Evolutionary conservation across 2,329 filamentous ascomycete species (phyloP).

Genomic region (Calonectria montana): DNA sequence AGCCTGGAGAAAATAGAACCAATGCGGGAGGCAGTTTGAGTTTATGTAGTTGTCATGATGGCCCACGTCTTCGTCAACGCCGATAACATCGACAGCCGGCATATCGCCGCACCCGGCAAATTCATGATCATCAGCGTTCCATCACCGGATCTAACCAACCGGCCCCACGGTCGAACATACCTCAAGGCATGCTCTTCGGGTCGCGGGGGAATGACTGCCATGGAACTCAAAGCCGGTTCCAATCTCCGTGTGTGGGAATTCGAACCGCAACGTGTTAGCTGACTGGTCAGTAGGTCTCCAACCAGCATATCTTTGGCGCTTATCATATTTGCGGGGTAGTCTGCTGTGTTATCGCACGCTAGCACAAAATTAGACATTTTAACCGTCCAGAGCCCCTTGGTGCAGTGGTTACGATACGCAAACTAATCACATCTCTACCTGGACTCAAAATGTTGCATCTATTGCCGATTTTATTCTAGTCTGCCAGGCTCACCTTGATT

Average conservation of each 20-base stretch:
- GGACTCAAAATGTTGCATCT: conserved; percentile 2
- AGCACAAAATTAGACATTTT: conserved; percentile 8
- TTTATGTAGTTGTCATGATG: conserved; percentile 20
- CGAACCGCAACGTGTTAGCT: conserved; percentile 19
- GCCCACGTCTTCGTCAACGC: neutral
- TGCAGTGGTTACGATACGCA: neutral
- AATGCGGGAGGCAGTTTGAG: neutral
- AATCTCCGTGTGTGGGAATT: conserved; percentile 26
- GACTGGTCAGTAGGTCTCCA: conserved; percentile 13
- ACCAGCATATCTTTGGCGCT: conserved; percentile 8
- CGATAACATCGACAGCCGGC: neutral
- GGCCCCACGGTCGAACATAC: neutral
- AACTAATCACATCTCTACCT: neutral
- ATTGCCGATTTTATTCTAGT: conserved; percentile 18
- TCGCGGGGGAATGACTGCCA: conserved; percentile 11
- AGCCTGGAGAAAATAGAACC: neutral
- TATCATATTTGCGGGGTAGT: conserved; percentile 25
- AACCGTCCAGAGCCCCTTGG: conserved; percentile 2
- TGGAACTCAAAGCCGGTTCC: conserved; percentile 9
- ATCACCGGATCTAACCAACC: conserved; percentile 9
- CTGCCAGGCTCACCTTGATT: neutral
- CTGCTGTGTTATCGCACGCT: conserved; percentile 13
- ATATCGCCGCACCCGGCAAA: conserved; percentile 4
- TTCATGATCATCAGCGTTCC: conserved; percentile 3
- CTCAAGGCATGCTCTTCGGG: neutral